Base-by-base conservation (phyloP, 1,284 basidiomycete species). In the Irpex sp. region DNA sequence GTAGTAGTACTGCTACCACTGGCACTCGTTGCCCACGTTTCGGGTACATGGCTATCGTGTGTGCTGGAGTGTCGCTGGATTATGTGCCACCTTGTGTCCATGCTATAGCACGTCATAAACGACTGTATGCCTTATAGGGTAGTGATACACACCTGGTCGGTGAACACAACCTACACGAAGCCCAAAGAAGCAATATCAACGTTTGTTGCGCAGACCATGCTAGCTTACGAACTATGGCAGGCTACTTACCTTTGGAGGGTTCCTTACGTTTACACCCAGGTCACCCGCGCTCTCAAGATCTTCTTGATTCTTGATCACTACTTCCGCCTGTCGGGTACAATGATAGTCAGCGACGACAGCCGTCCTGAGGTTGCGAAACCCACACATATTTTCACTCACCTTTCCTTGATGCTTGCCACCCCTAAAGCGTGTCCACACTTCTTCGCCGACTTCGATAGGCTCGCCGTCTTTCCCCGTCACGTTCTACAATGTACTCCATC, bases 241-340 rank as follows among this genome's bases (percentile, higher is more conserved):
- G 13, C 9, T 37, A 19, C 53, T 35, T 50, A 71, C 68, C 62
- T 71, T 74, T 11, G 69, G 71, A 5, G 70, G 69, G 36, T 70
- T 67, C 63, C 65, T 68, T 19, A 72, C 63, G 8, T 58, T 59
- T 5, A 69, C 59, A 37, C 65, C 68, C 68, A 60, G 51, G 69
- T 65, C 4, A 11, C 64, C 63, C n/a, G 61, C 62, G 4, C 67
- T 50, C 31, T 66, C 21, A 17, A 65, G 13, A 33, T 69, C 69
- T 31, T 65, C 55, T 49, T 67, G 53, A 50, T 61, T 63, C 33
- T 59, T 59, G 6, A 67, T 51, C 5, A 72, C 61, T 4, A 64
- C 65, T 59, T 70, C 69, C 2, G 70, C 71, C 67, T 70, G 15
- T 13, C 17, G 35, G 17, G 2, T 15, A 33, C 53, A 13, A 49